Conservation (phyloP, 805 yeast genomes). For the Wickerhamomyces xylosicus region DNA sequence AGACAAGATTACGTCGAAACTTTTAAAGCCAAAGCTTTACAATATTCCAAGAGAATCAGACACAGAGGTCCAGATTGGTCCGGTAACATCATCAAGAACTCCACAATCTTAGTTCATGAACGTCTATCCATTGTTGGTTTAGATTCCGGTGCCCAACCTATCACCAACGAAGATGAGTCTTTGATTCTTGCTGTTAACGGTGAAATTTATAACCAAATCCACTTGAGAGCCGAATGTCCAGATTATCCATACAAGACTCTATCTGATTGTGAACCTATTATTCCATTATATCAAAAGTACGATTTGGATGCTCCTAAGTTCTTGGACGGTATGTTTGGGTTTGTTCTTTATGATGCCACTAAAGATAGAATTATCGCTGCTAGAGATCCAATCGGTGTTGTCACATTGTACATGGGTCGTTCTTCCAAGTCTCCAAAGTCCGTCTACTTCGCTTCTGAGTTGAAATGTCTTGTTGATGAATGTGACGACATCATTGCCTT, state of each 20-base stretch:
- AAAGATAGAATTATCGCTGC: conserved; percentile 90
- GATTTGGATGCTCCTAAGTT: conserved; percentile 85
- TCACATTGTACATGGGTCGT: conserved; percentile 93
- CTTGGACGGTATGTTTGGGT: conserved; percentile 98
- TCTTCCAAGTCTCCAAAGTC: conserved; percentile 57
- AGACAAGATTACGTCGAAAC: conserved; percentile 68
- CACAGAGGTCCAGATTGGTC: conserved; percentile 99
- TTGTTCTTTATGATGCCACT: conserved; percentile 77
- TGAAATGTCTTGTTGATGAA: conserved; percentile 88
- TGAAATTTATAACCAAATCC: conserved; percentile 95
- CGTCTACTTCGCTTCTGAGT: conserved; percentile 85
- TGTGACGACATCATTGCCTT: conserved; percentile 89
- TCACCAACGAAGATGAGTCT: conserved; percentile 67
- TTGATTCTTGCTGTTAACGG: conserved; percentile 86
- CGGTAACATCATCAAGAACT: conserved; percentile 74
- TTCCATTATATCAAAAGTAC: conserved; percentile 82
- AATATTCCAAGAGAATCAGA: conserved; percentile 84
- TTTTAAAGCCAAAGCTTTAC: conserved; percentile 83
- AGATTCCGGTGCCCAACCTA: conserved; percentile 98
- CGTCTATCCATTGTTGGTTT: conserved; percentile 96
- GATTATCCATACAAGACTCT: conserved; percentile 76
- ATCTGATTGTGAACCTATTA: conserved; percentile 95
- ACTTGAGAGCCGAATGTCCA: conserved; percentile 64
- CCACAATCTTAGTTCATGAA: conserved; percentile 85
- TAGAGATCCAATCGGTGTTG: conserved; percentile 96